A percentile compares a stretch with the other conserved stretches of the same genome.
These are phyloP conservation scores for Thielaviopsis populi DNA, from an alignment of 2,329 filamentous ascomycete genomes.

Conservation along the genomic window DNA sequence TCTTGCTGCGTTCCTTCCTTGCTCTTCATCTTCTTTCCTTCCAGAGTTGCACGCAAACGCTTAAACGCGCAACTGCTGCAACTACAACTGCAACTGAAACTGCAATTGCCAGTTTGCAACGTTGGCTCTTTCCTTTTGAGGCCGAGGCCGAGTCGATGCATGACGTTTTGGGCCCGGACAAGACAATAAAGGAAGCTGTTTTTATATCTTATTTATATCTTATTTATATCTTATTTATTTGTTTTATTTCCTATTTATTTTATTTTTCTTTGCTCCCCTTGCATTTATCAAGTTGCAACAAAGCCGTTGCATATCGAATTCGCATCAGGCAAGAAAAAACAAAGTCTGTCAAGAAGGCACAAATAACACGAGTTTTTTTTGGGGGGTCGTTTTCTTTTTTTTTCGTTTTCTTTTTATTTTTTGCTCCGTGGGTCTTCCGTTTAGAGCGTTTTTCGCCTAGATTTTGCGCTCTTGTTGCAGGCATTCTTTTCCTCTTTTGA, in stretches of 20 bases:
- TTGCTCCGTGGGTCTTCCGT: not conserved
- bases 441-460: not conserved
- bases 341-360: not conserved
- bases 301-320: not conserved
- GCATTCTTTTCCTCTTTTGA: not conserved
- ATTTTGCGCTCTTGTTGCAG: not conserved
- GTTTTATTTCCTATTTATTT: not conserved
- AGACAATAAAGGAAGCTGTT: not conserved
- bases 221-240: not conserved
- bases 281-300: not conserved
- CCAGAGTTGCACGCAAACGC: not conserved
- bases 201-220: not conserved
- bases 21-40: not conserved
- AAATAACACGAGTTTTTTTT: not conserved
- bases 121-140: not conserved
- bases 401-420: not conserved
- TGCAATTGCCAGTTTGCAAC: not conserved
- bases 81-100: not conserved
- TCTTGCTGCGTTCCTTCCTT: not conserved
- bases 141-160: not conserved
- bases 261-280: not conserved
- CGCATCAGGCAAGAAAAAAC: not conserved
- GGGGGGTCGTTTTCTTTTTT: no score
- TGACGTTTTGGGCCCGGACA: not conserved
- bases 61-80: not conserved